Conservation (phyloP, 2,329 filamentous ascomycete genomes). For the Chaetomium globosum region DNA sequence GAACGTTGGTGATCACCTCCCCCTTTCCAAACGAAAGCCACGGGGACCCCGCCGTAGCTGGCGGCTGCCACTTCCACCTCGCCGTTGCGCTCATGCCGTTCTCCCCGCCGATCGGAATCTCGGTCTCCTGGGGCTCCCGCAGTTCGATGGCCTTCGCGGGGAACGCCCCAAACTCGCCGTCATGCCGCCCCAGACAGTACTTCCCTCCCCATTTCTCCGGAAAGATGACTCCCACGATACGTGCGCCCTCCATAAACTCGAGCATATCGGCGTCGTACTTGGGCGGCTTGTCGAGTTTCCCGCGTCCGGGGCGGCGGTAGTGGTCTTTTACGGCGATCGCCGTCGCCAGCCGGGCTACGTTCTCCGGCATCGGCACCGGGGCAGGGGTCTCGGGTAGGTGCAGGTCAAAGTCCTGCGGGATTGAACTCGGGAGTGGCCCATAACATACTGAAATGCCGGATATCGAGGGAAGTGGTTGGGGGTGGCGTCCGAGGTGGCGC, state of each 20-base stretch:
- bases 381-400: conserved; percentile 43
- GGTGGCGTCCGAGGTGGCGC: conserved; percentile 46
- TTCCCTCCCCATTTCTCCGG: conserved; percentile 56
- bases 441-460: conserved; percentile 46
- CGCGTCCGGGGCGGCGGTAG: conserved; percentile 42
- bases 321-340: conserved; percentile 44
- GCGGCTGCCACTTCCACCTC: conserved; percentile 57
- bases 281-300: conserved; percentile 42
- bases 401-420: conserved; percentile 44
- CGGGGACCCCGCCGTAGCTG: conserved; percentile 45
- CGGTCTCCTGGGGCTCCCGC: conserved; percentile 50
- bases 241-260: conserved; percentile 51
- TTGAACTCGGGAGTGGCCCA: conserved; percentile 33
- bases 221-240: conserved; percentile 55
- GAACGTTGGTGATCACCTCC: conserved; percentile 67
- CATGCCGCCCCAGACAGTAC: conserved; percentile 62
- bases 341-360: conserved; percentile 40
- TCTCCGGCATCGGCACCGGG: conserved; percentile 39
- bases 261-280: conserved; percentile 42
- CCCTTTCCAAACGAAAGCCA: conserved; percentile 68
- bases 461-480: conserved; percentile 46
- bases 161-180: conserved; percentile 54
- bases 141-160: conserved; percentile 54
- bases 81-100: conserved; percentile 54
- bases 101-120: conserved; percentile 52